Evolutionary conservation across 805 yeast species (phyloP).

Genomic region (Metschnikowia lachancei): DNA sequence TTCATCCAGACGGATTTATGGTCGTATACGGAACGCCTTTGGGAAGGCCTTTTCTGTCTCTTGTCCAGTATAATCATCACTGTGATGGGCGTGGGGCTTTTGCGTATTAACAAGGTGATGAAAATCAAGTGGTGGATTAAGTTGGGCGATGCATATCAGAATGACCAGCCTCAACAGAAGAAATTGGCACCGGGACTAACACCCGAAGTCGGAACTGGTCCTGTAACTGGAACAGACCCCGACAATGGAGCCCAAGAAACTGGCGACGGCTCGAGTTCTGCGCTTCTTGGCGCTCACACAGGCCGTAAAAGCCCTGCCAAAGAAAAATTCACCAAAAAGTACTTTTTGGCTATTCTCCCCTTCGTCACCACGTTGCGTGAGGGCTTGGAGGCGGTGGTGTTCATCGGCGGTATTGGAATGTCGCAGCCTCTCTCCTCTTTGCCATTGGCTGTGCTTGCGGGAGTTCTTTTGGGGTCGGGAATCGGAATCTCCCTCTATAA

Average conservation of each 20-base stretch:
- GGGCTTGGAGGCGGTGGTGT: conserved; percentile 70
- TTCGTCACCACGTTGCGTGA: conserved; percentile 29
- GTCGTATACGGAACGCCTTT: conserved; percentile 82
- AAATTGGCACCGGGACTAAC: background rate
- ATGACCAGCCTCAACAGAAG: conserved; percentile 13
- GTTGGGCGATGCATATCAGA: conserved; percentile 40
- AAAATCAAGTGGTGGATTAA: conserved; percentile 72
- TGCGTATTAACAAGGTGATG: conserved; percentile 71
- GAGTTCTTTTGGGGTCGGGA: conserved; percentile 30
- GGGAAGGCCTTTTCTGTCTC: conserved; percentile 84
- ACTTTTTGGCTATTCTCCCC: conserved; percentile 28
- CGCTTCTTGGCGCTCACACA: conserved; percentile 3
- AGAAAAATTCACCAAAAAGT: conserved; percentile 22
- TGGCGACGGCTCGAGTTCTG: conserved; percentile 8
- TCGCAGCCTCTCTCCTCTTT: conserved; percentile 18
- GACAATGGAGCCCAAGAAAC: no score
- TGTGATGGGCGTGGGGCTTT: conserved; percentile 79
- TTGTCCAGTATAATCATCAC: conserved; percentile 78
- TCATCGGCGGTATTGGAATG: conserved; percentile 30
- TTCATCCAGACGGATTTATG: conserved; percentile 79
- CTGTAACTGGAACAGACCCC: no score
- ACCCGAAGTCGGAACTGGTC: no score
- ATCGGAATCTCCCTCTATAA: conserved; percentile 38
- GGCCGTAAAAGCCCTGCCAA: background rate
- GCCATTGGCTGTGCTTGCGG: conserved; percentile 28